Conservation (phyloP, 495 filamentous ascomycete genomes). For the Evansstolkia leycettana region DNA sequence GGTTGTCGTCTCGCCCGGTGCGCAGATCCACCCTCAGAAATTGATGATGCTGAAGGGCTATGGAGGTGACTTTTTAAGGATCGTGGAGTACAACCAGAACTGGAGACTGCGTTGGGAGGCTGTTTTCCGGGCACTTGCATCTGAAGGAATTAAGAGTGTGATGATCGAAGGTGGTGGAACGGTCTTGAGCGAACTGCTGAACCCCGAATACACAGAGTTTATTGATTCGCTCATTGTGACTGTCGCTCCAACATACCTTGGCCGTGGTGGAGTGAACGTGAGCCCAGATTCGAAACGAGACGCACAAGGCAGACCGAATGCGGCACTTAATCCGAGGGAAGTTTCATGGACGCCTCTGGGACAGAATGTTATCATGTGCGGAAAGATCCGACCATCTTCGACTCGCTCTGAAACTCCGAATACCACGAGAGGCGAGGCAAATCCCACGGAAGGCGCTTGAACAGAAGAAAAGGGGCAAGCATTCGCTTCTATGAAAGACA, state of each 20-base stretch:
- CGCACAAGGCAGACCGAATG: conserved; percentile 35
- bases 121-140: conserved; percentile 43
- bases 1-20: conserved; percentile 46
- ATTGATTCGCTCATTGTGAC: conserved; percentile 71
- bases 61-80: conserved; percentile 37
- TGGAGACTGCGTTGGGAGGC: conserved; percentile 48
- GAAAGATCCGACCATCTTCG: conserved; percentile 28
- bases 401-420: background rate
- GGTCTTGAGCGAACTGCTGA: conserved; percentile 64
- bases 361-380: conserved; percentile 67
- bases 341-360: conserved; percentile 65
- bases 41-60: conserved; percentile 35
- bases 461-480: no score
- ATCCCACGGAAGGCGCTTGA: background rate
- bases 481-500: no score
- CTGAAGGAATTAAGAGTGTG: conserved; percentile 57
- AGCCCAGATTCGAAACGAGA: conserved; percentile 42
- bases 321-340: conserved; percentile 49
- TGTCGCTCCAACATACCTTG: conserved; percentile 74
- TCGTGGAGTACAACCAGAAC: conserved; percentile 35
- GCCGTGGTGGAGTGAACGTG: conserved; percentile 63
- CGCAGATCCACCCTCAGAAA: conserved; percentile 32
- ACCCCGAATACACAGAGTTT: conserved; percentile 43
- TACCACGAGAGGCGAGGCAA: background rate
- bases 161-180: conserved; percentile 83